phyloP scores from a whole-genome alignment of 2,329 filamentous ascomycete species.

The Diplodia seriata region DNA sequence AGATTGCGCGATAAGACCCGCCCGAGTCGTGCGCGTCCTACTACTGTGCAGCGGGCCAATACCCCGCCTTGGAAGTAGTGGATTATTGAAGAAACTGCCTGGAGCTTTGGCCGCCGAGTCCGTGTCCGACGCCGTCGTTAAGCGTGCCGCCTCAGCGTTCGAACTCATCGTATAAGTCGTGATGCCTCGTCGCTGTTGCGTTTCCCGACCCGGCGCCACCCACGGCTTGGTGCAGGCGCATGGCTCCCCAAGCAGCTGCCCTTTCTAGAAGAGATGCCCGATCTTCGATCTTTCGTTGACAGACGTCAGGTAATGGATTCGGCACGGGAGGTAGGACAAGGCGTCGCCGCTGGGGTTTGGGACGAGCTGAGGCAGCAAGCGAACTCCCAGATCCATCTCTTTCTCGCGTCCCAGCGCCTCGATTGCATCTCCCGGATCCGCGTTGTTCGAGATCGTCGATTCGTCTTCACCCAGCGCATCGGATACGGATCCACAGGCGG shows the following conservation, averaged over 20 bases:
- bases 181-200: not conserved
- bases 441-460: not conserved
- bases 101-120: not conserved
- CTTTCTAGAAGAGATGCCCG: not conserved
- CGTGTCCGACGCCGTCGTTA: not conserved
- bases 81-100: not conserved
- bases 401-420: not conserved
- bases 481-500: not conserved
- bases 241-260: not conserved
- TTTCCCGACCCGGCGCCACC: not conserved
- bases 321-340: not conserved
- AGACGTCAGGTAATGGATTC: not conserved
- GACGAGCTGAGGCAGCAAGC: slow-evolving; percentile 5
- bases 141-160: not conserved
- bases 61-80: not conserved
- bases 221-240: not conserved
- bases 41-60: too few species aligned
- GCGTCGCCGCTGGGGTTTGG: not conserved
- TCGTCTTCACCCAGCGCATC: too few species aligned
- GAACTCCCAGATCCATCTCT: not conserved
- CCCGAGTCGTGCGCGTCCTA: slow-evolving; percentile 3
- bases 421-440: not conserved
- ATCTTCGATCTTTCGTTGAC: not conserved
- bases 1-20: slow-evolving; percentile 22
- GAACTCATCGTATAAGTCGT: not conserved